Base-by-base conservation (phyloP, 2,329 filamentous ascomycete genomes). In the Colletotrichum destructivum region DNA sequence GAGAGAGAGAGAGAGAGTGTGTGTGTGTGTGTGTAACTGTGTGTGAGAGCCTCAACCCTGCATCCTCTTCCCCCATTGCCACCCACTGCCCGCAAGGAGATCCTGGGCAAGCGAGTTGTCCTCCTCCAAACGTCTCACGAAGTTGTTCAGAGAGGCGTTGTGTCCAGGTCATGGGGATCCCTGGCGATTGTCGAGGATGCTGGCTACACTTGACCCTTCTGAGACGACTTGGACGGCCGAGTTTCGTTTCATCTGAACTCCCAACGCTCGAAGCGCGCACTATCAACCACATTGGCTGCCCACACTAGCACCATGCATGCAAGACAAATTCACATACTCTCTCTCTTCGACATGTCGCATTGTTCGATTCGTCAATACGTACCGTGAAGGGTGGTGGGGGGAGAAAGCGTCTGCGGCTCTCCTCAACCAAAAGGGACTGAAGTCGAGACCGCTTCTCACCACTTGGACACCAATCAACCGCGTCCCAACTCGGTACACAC, bases 181-280 rank as follows among this genome's bases (percentile, higher is more conserved):
- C 59, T 60, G 26, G 46, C 38, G 16, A 38, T 26, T 38, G 2
- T 63, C 31, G 38, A 15, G 26, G 26, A 49, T 4, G 44, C 40
- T 63, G 63, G 47, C 44, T 42, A 54, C 47, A 63, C 8, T 59
- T 40, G 44, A 59, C 65, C 15, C 18, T 44, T 49, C 65, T 64
- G 69, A 64, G 69, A 72, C 69, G 69, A 59, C 21, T 44, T 46
- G 35, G 31, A 55, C 54, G 52, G 46, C 31, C 54, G 66, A 63
- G 65, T 72, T 69, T 69, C 52, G 69, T 72, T 72, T 72, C 69
- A 72, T 69, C 65, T 60, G 59, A 72, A 64, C 42, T 63, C 4
- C 15, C 46, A 40, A 42, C 26, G 38, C 51, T 57, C 26, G 40
- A 63, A 64, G 44, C 40, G 46, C 52, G 40, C 46, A 69, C 59